These are phyloP conservation scores for Helotiales sp. DNA, from an alignment of 2,329 filamentous ascomycete species.

Conservation along the genomic window DNA sequence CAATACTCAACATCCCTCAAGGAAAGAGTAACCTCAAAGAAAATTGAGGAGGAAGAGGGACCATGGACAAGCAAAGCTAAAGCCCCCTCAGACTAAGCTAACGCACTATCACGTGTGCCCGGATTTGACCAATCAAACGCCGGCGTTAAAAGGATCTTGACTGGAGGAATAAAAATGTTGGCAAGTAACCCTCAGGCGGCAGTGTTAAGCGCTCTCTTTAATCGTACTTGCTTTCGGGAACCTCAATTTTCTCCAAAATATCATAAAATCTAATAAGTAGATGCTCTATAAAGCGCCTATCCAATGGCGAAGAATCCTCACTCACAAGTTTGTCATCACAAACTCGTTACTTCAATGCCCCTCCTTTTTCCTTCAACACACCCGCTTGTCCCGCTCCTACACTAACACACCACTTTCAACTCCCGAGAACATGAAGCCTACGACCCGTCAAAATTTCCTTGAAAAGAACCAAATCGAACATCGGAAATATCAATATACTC, in stretches of 20 bases:
- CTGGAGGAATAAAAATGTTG: too few species aligned
- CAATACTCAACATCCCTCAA: too few species aligned
- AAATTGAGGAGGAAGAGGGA: too few species aligned
- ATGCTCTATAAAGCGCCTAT: background rate
- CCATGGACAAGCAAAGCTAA: too few species aligned
- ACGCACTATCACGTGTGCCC: too few species aligned
- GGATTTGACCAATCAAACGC: too few species aligned
- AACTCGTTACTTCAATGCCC: background rate
- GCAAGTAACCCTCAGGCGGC: too few species aligned
- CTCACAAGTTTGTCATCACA: background rate
- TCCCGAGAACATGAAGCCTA: background rate
- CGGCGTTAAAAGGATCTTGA: too few species aligned
- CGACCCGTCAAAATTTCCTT: background rate
- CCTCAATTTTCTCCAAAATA: background rate
- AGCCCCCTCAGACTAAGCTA: too few species aligned
- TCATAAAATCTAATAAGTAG: background rate
- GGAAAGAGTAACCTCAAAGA: too few species aligned
- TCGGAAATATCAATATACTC: conserved; percentile 25
- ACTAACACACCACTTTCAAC: background rate
- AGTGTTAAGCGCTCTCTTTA: too few species aligned
- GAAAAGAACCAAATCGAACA: background rate
- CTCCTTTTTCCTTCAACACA: background rate
- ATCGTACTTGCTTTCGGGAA: too few species aligned
- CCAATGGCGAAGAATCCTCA: background rate
- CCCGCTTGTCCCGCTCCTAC: background rate